Evolutionary conservation across 2,329 filamentous ascomycete genomes (phyloP).

Genomic region (Malbranchea cinnamomea): DNA sequence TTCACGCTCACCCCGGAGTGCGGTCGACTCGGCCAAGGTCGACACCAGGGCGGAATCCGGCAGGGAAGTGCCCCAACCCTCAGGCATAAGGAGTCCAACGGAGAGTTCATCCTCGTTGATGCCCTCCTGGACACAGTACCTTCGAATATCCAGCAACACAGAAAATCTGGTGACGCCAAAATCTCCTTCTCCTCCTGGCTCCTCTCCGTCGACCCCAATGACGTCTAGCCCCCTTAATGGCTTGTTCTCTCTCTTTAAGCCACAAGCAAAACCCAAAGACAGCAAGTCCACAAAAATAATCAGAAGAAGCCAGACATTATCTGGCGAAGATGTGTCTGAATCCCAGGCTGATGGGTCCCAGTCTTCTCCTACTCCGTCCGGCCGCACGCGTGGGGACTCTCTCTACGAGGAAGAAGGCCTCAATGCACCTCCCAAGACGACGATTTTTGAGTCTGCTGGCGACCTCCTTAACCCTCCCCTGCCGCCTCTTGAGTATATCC

Average conservation of each 20-base stretch:
- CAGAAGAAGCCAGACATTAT: slow-evolving; percentile 61
- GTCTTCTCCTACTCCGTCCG: slow-evolving; percentile 8
- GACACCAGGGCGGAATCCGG: slow-evolving; percentile 9
- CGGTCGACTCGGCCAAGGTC: slow-evolving; percentile 8
- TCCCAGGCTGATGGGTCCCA: slow-evolving; percentile 1
- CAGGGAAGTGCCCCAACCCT: too few relatives aligned
- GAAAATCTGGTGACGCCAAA: slow-evolving; percentile 18
- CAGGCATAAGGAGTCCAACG: too few relatives aligned
- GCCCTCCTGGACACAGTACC: slow-evolving; percentile 10
- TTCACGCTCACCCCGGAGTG: slow-evolving; percentile 30
- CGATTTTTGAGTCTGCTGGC: slow-evolving; percentile 86
- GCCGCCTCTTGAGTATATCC: slow-evolving; percentile 64
- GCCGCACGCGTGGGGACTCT: slow-evolving; percentile 36
- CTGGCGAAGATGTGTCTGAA: slow-evolving; percentile 10
- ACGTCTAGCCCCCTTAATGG: slow-evolving; percentile 41
- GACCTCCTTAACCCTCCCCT: slow-evolving; percentile 84
- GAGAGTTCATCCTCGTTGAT: slow-evolving; percentile 3
- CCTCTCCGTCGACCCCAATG: slow-evolving; percentile 13
- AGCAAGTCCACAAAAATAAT: slow-evolving; percentile 47
- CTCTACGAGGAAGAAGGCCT: slow-evolving; percentile 35
- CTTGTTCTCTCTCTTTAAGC: slow-evolving; percentile 62
- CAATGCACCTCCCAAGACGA: slow-evolving; percentile 70
- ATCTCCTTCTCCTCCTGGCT: slow-evolving; percentile 8
- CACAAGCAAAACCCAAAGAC: slow-evolving; percentile 35
- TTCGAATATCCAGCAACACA: slow-evolving; percentile 10